Base-by-base conservation (phyloP, 2,329 filamentous ascomycete genomes). In the Phoma sp. region DNA sequence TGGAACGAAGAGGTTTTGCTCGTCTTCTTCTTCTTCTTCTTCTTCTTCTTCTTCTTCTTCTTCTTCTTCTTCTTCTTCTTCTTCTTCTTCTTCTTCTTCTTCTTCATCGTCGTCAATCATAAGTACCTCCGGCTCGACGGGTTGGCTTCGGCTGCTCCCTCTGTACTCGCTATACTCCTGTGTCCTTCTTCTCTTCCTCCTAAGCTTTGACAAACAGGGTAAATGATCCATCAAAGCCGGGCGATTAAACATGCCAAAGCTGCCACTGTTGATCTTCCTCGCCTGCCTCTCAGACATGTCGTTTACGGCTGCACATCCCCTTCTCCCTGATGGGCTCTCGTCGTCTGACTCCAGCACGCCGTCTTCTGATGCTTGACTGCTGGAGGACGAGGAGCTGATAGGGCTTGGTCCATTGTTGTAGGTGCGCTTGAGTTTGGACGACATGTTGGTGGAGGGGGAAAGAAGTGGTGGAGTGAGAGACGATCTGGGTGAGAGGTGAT, bases 201-300 rank as follows among this genome's bases (percentile, higher is more conserved):
- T n/a, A 6, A 17, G 4, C 9, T 24, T 13, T 38, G 19, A 21
- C 10, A 19, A 19, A 9, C 19, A 2, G 10, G 9, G 10, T 22
- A 17, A 7, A 12, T 9, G 36, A 6, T 3, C 9, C 5, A 17
- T 21, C 21, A 38, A 17, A 4, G 21, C 13, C 13, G 36, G 19
- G 17, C 9, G 8, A 38, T 38, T 38, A 15, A 38, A 38, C 22
- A 87, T 82, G 0, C 70, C 73, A 65, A 88, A 88, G 27, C 81
- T 68, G 0, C 83, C 84, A 24, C 82, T 81, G 63, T 87, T 87
- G 60, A 88, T 84, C 51, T 78, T 78, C 58, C 81, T 82, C 48
- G 82, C 80, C 57, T 77, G 77, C 0, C 84, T 58, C 17, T 62
- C 55, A 17, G 35, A 60, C 25, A 57, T 32, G n/a, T 21, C 35